Conservation (phyloP, 2,329 filamentous ascomycete genomes). For the Aspergillus bombycis region DNA sequence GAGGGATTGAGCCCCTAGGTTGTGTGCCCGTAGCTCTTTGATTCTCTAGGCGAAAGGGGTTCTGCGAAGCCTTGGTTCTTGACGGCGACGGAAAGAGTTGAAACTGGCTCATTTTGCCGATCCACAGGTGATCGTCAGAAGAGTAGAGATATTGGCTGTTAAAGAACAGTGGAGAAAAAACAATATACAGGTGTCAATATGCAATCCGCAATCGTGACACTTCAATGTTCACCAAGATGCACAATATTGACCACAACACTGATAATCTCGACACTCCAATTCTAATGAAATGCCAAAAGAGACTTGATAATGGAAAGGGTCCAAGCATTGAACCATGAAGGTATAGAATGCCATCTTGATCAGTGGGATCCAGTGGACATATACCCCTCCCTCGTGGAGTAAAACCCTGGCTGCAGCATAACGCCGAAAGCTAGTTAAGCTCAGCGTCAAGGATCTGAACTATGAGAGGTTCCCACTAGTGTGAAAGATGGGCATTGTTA, state of each 20-base stretch:
- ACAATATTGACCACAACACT: background rate
- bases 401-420: conserved; percentile 2
- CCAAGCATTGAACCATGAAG: background rate
- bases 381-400: conserved; percentile 9
- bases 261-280: background rate
- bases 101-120: conserved; percentile 39
- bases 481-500: conserved; percentile 25
- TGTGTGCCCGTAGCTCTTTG: conserved; percentile 26
- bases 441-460: conserved; percentile 26
- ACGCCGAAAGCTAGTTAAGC: conserved; percentile 7
- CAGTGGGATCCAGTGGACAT: conserved; percentile 10
- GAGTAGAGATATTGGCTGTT: background rate
- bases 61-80: conserved; percentile 31
- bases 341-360: conserved; percentile 3
- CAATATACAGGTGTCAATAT: background rate
- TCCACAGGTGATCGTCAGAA: background rate
- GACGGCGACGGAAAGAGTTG: conserved; percentile 46
- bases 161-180: background rate
- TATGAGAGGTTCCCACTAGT: conserved; percentile 24
- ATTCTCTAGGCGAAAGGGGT: conserved; percentile 37
- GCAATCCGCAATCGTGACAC: background rate
- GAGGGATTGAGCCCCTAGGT: conserved; percentile 30
- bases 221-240: background rate
- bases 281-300: background rate
- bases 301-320: background rate